Base-by-base conservation (phyloP, 306 rosid genomes). In the Cucurbita maxima region DNA sequence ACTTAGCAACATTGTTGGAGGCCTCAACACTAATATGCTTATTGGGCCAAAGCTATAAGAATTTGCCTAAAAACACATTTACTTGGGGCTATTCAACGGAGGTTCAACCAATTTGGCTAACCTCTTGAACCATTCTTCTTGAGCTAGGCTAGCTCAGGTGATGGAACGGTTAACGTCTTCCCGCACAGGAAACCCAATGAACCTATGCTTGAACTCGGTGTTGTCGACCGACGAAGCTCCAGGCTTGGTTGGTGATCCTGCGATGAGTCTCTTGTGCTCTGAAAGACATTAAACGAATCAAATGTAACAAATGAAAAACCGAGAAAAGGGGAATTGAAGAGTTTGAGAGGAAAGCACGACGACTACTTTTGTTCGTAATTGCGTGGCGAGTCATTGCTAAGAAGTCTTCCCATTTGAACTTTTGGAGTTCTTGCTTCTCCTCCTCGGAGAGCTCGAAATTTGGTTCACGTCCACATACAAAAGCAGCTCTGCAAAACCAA, bases 391-490 rank as follows among this genome's bases (percentile, higher is more conserved):
- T 93, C 84, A 88, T 75, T 5, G 85, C 90, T 82, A 93, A 78
- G 88, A 93, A 93, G 20, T 90, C 98, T 3, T 88, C 96, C 98
- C 98, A 93, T 80, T 87, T 84, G 83, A 86, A 86, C 77, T 82
- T 79, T 16, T 82, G 79, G 20, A 93, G 86, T 53, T 93, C 97
- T 58, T 77, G 74, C 85, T 88, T 88, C 80, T 88, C 98, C 74
- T 80, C 89, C 68, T 87, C 88, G 0, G 90, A 74, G 62, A 93
- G 94, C 84, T 93, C 96, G 1, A 86, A 90, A 80, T 93, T 93
- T 0, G 98, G 98, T 60, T 93, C 98, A 82, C 98, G 85, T 58
- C 96, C 96, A 19, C 98, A 93, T 90, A 93, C 91, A 86, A 84
- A 93, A 77, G 98, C 98, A 68, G 98, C 98, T 84, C 98, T 93